These are phyloP conservation scores for Lipomyces japonicus DNA, from an alignment of 805 yeast species.

Conservation along the genomic window DNA sequence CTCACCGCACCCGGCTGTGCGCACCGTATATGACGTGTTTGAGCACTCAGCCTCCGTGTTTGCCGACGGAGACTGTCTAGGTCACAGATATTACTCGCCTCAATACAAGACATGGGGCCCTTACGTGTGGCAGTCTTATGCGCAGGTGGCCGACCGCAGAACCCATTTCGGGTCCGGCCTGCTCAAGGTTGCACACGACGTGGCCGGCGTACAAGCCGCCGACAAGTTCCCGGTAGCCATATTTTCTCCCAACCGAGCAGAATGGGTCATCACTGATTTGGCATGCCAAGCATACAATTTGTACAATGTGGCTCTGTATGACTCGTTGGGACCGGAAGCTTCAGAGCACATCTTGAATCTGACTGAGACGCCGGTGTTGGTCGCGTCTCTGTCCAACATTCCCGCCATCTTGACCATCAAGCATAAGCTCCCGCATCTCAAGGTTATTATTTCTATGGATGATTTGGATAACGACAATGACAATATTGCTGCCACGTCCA, in stretches of 20 bases:
- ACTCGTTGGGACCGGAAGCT: slow-evolving; percentile 55
- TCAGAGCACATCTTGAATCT: slow-evolving; percentile 59
- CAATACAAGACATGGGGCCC: slow-evolving; percentile 41
- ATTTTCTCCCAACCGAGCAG: slow-evolving; percentile 56
- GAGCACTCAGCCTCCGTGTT: slow-evolving; percentile 10
- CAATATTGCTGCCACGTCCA: slow-evolving; percentile 31
- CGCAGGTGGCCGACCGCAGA: slow-evolving; percentile 44
- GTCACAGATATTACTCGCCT: slow-evolving; percentile 39
- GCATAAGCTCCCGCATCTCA: slow-evolving; percentile 43
- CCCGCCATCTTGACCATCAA: slow-evolving; percentile 47
- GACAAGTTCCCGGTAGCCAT: slow-evolving; percentile 51
- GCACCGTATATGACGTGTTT: slow-evolving; percentile 23
- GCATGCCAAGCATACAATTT: slow-evolving; percentile 59
- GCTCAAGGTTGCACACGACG: slow-evolving; percentile 39
- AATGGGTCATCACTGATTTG: slow-evolving; percentile 68
- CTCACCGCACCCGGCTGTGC: slow-evolving; percentile 25
- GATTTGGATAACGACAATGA: slow-evolving; percentile 35
- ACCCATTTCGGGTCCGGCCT: slow-evolving; percentile 55
- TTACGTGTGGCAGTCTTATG: slow-evolving; percentile 47
- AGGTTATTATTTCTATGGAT: slow-evolving; percentile 57
- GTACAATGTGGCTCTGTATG: slow-evolving; percentile 52
- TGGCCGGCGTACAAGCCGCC: slow-evolving; percentile 35
- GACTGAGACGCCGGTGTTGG: slow-evolving; percentile 59
- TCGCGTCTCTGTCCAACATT: slow-evolving; percentile 50
- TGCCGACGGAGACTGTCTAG: slow-evolving; percentile 38